Base-by-base conservation (phyloP, 345 rosid genomes). In the Trapa bicornis region DNA sequence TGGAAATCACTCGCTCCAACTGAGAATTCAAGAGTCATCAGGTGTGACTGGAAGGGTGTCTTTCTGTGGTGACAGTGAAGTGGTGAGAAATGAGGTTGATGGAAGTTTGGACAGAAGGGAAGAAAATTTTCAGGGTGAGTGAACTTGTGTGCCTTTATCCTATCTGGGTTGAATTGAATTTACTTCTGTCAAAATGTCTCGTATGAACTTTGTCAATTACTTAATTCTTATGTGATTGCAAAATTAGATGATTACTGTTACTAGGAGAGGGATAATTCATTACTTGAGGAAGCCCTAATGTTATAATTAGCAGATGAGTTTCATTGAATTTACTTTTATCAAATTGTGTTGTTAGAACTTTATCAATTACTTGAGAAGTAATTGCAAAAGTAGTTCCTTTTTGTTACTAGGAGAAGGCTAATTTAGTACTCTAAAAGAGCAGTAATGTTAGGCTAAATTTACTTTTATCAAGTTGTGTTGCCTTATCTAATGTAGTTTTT, bases 101-200 rank as follows among this genome's bases (percentile, higher is more conserved):
- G 83, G 71, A 71, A 70, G 71, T 62, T 56, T 60, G n/a, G 69
- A 39, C 7, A 72, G 71, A 42, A 68, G 58, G n/a, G 84, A 82
- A 67, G 77, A 68, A 47, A 68, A 33, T 69, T 70, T 73, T 64
- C 73, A 37, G 10, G 83, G 89, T 81, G 76, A 77, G 85, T 75
- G 33, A 57, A 13, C 8, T 61, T 39, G 8, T 29, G 41, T 15
- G 36, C 53, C 41, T 56, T 56, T 53, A 37, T 15, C 22, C 39
- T 64, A 10, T 14, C 11, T 32, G 15, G 0, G 12, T 58, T 1
- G 17, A 3, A 10, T 58, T 54, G 60, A 54, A 15, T 22, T n/a
- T n/a, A 5, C 33, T 29, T 32, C 32, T 58, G 13, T 3, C 63
- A n/a, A 58, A 10, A 11, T 58, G 15, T 10, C 13, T 35, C 43